Percentiles rank a stretch among this genome's conserved stretches.
Evolutionary conservation across 2,329 filamentous ascomycete genomes (phyloP).

Genomic region (Lecanosticta acicola): DNA sequence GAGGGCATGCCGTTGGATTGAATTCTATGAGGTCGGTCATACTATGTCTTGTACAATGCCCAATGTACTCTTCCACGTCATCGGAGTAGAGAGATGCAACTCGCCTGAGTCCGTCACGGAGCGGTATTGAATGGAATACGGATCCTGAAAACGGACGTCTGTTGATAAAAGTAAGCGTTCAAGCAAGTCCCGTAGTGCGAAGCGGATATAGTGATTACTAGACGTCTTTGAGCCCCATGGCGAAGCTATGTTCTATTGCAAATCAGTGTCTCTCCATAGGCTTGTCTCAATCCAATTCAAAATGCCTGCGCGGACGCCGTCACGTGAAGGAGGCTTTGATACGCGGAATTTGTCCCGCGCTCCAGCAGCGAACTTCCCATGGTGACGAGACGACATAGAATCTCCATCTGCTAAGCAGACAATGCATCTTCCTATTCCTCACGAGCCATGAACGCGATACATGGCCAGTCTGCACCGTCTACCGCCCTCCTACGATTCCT

Average conservation of each 20-base stretch:
- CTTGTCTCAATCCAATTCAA: no score
- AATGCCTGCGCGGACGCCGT: no score
- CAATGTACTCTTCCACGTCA: neutral
- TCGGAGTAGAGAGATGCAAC: no score
- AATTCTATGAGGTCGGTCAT: neutral
- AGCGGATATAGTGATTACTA: no score
- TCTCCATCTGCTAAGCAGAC: neutral
- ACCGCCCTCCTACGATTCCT: constrained; percentile 64
- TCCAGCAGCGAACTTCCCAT: no score
- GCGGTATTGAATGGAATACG: no score
- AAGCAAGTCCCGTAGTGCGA: neutral
- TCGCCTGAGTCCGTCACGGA: no score
- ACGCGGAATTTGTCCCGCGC: no score
- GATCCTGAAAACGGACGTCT: neutral
- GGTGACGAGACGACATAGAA: neutral
- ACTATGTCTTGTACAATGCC: neutral
- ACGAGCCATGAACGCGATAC: constrained; percentile 24
- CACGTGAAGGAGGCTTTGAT: neutral
- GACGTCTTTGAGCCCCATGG: neutral
- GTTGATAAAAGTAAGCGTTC: constrained; percentile 3
- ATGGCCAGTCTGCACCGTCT: constrained; percentile 43
- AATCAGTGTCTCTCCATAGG: neutral
- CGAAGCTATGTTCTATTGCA: neutral
- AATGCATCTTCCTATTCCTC: constrained; percentile 1
- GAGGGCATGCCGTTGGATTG: constrained; percentile 69